Conservation (phyloP, 805 yeast species). For the Yamadazyma takamatsuzukensis region DNA sequence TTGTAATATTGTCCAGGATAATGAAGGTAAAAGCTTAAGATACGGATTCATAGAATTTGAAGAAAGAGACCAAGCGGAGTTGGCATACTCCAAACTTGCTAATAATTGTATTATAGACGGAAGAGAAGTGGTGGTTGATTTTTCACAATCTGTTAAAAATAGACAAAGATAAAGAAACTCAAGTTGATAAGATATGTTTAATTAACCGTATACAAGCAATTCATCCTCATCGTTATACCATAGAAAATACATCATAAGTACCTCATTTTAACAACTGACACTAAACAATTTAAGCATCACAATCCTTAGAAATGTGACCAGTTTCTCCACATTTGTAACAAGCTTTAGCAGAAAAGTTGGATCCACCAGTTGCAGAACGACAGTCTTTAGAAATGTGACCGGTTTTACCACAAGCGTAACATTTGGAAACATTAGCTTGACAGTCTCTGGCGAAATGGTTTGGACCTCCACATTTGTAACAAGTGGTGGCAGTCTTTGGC, state of each 20-base stretch:
- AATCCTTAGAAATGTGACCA: constrained; percentile 87
- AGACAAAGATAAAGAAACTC: neutral
- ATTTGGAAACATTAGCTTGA: constrained; percentile 65
- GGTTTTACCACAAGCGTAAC: constrained; percentile 88
- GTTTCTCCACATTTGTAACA: constrained; percentile 74
- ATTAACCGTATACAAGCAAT: constrained; percentile 1
- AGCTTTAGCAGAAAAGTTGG: constrained; percentile 45
- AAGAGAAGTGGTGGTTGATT: constrained; percentile 60
- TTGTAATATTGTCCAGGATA: constrained; percentile 51
- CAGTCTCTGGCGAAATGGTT: constrained; percentile 93
- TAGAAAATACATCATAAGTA: neutral
- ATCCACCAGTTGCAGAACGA: constrained; percentile 48
- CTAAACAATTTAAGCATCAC: constrained; percentile 27
- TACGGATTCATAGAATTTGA: constrained; percentile 65
- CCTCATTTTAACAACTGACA: neutral
- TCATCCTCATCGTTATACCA: neutral
- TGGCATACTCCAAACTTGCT: constrained; percentile 61
- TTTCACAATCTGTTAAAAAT: constrained; percentile 45
- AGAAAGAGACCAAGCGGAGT: constrained; percentile 47
- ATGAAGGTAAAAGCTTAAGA: constrained; percentile 47
- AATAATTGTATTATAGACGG: constrained; percentile 59
- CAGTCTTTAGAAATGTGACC: constrained; percentile 92
- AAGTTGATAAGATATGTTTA: neutral
- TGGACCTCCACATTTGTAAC: constrained; percentile 91
- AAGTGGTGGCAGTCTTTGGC: constrained; percentile 41